phyloP scores from a whole-genome alignment of 2,329 filamentous ascomycete species.

The Diplodia sapinea region DNA sequence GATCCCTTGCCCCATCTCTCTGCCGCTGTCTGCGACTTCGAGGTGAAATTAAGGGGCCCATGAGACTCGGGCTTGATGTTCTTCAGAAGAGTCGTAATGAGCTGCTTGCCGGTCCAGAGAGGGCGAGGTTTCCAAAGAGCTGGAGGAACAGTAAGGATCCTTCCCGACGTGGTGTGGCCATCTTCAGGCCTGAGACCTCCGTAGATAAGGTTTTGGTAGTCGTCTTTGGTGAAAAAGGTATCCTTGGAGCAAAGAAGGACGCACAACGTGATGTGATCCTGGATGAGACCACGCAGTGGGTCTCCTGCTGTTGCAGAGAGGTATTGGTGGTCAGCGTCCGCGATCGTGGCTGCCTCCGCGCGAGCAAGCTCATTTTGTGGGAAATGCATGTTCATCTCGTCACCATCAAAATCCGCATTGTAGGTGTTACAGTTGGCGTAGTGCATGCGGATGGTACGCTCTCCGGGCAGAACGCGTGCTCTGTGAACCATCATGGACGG shows the following conservation, averaged over 20 bases:
- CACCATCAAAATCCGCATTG: slow-evolving; percentile 98
- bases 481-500: slow-evolving; percentile 99
- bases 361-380: slow-evolving; percentile 95
- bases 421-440: slow-evolving; percentile 99
- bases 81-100: slow-evolving; percentile 89
- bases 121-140: slow-evolving; percentile 80
- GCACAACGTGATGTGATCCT: slow-evolving; percentile 96
- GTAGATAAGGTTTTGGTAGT: slow-evolving; percentile 95
- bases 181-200: slow-evolving; percentile 87
- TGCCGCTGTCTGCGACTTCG: slow-evolving; percentile 78
- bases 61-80: slow-evolving; percentile 84
- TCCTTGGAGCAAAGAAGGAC: slow-evolving; percentile 90
- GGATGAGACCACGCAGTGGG: slow-evolving; percentile 91
- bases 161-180: slow-evolving; percentile 81
- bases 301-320: slow-evolving; percentile 92
- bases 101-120: slow-evolving; percentile 95
- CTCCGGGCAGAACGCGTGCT: slow-evolving; percentile 86
- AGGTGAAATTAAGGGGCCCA: slow-evolving; percentile 77
- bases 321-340: slow-evolving; percentile 97
- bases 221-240: slow-evolving; percentile 83
- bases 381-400: slow-evolving; percentile 99
- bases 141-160: slow-evolving; percentile 80
- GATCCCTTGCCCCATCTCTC: slow-evolving; percentile 77
- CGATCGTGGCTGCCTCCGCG: slow-evolving; percentile 89
- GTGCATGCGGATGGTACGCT: slow-evolving; percentile 99